Evolutionary conservation across 1,284 basidiomycete genomes (phyloP), one percentile per base, ranked within the genome.

Genomic region (Taiwanofungus camphoratus): DNA sequence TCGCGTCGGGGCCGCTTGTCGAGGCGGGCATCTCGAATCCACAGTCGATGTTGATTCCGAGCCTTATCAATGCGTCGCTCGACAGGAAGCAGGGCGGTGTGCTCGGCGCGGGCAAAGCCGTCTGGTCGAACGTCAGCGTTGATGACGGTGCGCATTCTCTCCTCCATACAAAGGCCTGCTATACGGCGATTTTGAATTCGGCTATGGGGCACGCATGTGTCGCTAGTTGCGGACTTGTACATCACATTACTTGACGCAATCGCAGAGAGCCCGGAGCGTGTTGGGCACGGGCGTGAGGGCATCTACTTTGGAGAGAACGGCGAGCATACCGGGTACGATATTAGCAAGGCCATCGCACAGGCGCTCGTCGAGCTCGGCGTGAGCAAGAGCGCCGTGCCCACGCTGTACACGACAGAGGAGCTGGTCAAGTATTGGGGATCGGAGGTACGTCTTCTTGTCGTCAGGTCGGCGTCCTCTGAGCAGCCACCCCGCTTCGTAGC

Each of bases 281-380:
- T 56, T 19, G 51, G 52, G 4, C 70, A 73, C 40, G 73, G 73
- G 2, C 54, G 60, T 5, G 58, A 68, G 7, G 73, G 72, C 1
- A 73, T 63, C 45, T 74, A 71, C 50, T 71, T 74, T 48, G 66
- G 53, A 5, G 71, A 70, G 50, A 69, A 68, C 44, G 70, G 70
- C 24, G 70, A 74, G 43, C 61, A 67, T 45, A 54, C 49, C 7
- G 50, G 68, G 43, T 53, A 60, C 37, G 57, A 64, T 12, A 48
- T 72, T 11, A 57, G 58, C 1, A 58, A 64, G 44, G 61, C 60
- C 1, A 67, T 73, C 21, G 66, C 63, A 0, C 48, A 57, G 19
- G 60, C 55, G 1, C 49, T 71, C 13, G 50, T 60, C 15, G 56
- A 57, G 11, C 34, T 61, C 9, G 62, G 60, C 0, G 43, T 57